Conservation (phyloP, 305 asterid species). For the Fraxinus platypoda region DNA sequence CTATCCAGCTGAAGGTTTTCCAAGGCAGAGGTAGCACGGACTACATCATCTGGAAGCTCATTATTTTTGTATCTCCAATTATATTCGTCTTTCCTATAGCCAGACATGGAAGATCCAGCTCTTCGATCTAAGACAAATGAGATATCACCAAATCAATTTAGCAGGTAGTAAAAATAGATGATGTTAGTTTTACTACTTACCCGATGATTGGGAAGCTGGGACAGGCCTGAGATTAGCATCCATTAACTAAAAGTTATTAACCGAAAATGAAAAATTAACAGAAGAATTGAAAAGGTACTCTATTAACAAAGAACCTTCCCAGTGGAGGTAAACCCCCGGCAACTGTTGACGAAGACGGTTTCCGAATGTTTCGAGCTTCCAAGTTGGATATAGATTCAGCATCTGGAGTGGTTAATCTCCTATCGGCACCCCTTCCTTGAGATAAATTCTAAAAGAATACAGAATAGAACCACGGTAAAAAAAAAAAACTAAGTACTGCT, state of each 20-base stretch:
- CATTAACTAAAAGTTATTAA: slow-evolving; percentile 15
- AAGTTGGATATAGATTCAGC: slow-evolving; percentile 50
- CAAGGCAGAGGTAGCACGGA: slow-evolving; percentile 78
- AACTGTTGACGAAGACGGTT: slow-evolving; percentile 64
- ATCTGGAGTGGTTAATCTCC: slow-evolving; percentile 57
- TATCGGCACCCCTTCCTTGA: slow-evolving; percentile 67
- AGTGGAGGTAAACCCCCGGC: slow-evolving; percentile 85
- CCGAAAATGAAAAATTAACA: slow-evolving; percentile 12
- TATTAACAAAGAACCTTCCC: slow-evolving; percentile 55
- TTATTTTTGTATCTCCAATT: slow-evolving; percentile 80
- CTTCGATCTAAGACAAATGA: slow-evolving; percentile 65
- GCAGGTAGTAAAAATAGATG: slow-evolving; percentile 1
- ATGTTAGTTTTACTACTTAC: slow-evolving; percentile 39
- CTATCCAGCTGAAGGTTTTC: slow-evolving; percentile 94
- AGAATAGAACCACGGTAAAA: slow-evolving; percentile 1
- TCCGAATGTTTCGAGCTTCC: slow-evolving; percentile 59
- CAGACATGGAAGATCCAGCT: slow-evolving; percentile 79
- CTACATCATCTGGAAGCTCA: slow-evolving; percentile 71
- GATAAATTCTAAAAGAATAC: slow-evolving; percentile 61
- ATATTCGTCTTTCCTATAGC: slow-evolving; percentile 88
- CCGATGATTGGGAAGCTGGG: slow-evolving; percentile 67
- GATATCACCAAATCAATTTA: slow-evolving; percentile 7
- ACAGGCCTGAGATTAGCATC: slow-evolving; percentile 52
- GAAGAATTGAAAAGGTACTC: background rate
- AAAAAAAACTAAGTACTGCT: background rate